Conservation (phyloP, 208 protist genomes). For the Crithidia bombi region DNA sequence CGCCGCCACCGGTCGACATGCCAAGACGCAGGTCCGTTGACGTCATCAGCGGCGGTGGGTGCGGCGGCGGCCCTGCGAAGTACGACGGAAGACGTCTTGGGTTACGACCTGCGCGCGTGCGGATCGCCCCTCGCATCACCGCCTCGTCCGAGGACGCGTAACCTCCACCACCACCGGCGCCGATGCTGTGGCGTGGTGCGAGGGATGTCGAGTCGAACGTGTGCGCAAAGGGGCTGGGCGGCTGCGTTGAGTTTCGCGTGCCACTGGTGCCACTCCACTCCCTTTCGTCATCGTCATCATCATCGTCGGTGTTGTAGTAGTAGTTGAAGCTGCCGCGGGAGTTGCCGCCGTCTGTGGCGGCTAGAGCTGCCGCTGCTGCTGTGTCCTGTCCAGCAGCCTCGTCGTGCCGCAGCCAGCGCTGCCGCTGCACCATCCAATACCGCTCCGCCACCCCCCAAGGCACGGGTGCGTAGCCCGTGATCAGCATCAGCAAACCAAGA, state of each 20-base stretch:
- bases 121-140: not conserved
- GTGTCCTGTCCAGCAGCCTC: not conserved
- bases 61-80: too few species aligned
- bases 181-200: too few species aligned
- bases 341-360: not conserved
- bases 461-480: constrained; percentile 42
- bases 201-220: too few species aligned
- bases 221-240: too few species aligned
- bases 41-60: not conserved
- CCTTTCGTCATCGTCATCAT: not conserved
- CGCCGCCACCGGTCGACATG: not conserved
- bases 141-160: not conserved
- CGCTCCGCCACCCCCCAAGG: constrained; percentile 43
- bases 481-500: constrained; percentile 48
- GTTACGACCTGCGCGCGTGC: too few species aligned
- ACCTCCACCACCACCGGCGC: too few species aligned
- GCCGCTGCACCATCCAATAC: constrained; percentile 35
- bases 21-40: not conserved
- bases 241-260: too few species aligned
- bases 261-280: constrained; percentile 1
- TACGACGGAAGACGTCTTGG: too few species aligned
- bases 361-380: not conserved
- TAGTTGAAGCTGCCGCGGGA: not conserved
- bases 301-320: not conserved
- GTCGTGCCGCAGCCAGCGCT: constrained; percentile 20